These are phyloP conservation scores for Schizochytrium sp. DNA, from an alignment of 108 stramenopile species.

Conservation along the genomic window DNA sequence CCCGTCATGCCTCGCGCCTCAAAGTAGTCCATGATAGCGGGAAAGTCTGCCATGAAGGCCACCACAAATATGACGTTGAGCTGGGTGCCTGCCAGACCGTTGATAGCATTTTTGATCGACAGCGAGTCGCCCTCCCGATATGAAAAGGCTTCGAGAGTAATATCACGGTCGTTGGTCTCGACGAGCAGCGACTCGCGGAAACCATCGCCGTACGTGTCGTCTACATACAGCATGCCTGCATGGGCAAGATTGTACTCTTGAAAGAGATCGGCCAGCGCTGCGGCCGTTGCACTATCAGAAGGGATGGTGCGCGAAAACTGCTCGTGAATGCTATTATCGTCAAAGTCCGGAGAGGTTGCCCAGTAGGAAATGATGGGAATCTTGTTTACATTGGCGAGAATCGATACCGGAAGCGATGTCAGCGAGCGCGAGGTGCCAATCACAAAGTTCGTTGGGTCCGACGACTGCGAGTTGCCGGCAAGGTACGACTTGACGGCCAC, in stretches of 20 bases:
- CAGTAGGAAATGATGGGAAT: background rate
- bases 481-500: slow-evolving; percentile 4
- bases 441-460: background rate
- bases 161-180: background rate
- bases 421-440: background rate
- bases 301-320: background rate
- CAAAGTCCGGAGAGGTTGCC: background rate
- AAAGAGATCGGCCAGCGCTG: background rate
- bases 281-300: background rate
- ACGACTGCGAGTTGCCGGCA: background rate
- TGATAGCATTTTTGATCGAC: background rate
- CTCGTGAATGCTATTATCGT: background rate
- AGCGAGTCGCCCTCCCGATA: background rate
- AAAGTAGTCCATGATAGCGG: background rate
- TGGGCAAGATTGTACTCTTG: background rate
- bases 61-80: slow-evolving; percentile 3
- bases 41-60: background rate
- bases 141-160: background rate
- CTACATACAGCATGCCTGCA: background rate
- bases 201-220: slow-evolving; percentile 2
- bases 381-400: background rate
- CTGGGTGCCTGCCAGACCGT: background rate
- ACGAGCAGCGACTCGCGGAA: background rate
- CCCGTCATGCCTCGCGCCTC: background rate
- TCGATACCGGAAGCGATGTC: background rate